phyloP scores from a whole-genome alignment of 495 filamentous ascomycete genomes.

The Bryoglossum gracile region DNA sequence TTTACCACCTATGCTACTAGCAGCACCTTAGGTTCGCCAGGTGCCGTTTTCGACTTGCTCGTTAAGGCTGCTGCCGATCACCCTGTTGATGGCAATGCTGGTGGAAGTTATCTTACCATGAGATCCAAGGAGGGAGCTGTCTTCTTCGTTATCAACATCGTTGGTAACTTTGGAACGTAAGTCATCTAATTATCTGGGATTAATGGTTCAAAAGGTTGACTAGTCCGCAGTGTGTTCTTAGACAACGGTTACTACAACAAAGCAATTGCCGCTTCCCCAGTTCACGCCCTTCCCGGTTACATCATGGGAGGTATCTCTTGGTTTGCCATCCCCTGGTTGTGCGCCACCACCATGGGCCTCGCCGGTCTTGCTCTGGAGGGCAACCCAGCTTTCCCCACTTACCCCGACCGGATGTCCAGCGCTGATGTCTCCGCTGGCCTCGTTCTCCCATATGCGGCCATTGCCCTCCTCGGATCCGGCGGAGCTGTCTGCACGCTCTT shows the following conservation, averaged over 20 bases:
- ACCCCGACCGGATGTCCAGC: constrained; percentile 61
- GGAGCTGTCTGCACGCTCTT: constrained; percentile 78
- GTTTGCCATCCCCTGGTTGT: constrained; percentile 96
- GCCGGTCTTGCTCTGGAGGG: constrained; percentile 76
- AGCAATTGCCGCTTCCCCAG: constrained; percentile 83
- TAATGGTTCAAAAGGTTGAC: background rate
- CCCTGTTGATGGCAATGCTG: constrained; percentile 78
- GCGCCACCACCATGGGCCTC: constrained; percentile 90
- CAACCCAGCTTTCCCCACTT: constrained; percentile 66
- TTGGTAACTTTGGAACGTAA: constrained; percentile 71
- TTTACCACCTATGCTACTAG: constrained; percentile 79
- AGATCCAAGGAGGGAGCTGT: constrained; percentile 77
- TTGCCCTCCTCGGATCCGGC: constrained; percentile 82
- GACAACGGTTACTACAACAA: constrained; percentile 78
- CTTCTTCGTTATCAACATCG: constrained; percentile 95
- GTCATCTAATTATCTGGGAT: no score
- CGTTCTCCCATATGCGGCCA: constrained; percentile 81
- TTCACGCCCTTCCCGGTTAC: constrained; percentile 88
- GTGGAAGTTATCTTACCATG: constrained; percentile 89
- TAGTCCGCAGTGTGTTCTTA: constrained; percentile 15
- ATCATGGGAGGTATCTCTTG: constrained; percentile 72
- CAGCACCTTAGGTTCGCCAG: constrained; percentile 68
- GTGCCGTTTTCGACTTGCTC: constrained; percentile 74
- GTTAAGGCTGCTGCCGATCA: constrained; percentile 60
- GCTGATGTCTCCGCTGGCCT: constrained; percentile 79